phyloP scores from a whole-genome alignment of 1,284 basidiomycete genomes.

The Crucibulum cyathiforme region DNA sequence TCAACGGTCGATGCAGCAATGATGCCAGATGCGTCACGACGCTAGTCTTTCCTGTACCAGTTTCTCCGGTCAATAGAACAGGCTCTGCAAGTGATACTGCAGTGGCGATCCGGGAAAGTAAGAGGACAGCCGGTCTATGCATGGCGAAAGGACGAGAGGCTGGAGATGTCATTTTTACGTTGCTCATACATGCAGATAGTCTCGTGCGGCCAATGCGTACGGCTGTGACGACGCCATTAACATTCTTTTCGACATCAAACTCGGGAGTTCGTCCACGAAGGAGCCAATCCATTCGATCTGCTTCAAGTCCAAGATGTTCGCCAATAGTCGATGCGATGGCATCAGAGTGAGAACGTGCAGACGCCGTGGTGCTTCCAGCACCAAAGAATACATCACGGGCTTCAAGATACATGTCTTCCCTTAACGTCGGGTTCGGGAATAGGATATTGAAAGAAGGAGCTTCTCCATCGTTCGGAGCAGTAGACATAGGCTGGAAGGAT shows the following conservation, averaged over 20 bases:
- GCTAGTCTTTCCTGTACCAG: conserved; percentile 98
- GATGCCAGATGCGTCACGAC: conserved; percentile 88
- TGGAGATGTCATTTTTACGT: conserved; percentile 40
- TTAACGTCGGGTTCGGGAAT: conserved; percentile 78
- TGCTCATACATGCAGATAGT: conserved; percentile 51
- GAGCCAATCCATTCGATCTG: conserved; percentile 44
- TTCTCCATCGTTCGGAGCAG: conserved; percentile 37
- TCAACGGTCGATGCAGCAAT: conserved; percentile 78
- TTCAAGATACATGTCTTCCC: conserved; percentile 92
- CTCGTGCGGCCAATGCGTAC: conserved; percentile 64
- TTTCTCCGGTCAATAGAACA: conserved; percentile 94
- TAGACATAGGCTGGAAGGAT: conserved; percentile 51
- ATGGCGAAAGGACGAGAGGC: conserved; percentile 80
- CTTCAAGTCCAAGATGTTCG: conserved; percentile 67
- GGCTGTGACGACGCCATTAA: conserved; percentile 62
- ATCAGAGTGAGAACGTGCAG: conserved; percentile 58
- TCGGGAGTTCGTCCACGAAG: conserved; percentile 65
- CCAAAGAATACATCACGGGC: conserved; percentile 95
- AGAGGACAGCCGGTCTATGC: conserved; percentile 83
- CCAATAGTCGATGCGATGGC: conserved; percentile 62
- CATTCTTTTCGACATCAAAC: conserved; percentile 73
- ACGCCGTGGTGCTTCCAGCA: conserved; percentile 58
- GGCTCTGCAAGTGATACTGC: conserved; percentile 83
- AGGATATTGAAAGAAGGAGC: conserved; percentile 42
- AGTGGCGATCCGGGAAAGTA: conserved; percentile 85